phyloP scores from a whole-genome alignment of 441 rosid genomes.

The Biscutella laevigata region DNA sequence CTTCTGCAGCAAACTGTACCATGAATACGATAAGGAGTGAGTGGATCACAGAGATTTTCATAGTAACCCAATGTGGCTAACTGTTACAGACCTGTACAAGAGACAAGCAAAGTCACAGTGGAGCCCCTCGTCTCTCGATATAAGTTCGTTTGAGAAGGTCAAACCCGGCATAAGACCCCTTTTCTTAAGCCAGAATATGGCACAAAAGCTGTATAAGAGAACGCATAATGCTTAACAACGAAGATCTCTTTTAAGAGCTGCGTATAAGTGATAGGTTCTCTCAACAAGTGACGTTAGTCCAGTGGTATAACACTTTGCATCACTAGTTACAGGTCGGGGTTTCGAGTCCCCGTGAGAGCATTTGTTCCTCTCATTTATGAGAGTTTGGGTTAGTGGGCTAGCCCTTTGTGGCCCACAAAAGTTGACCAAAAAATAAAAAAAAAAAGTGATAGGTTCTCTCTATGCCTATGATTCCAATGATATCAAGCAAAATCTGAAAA shows the following conservation, averaged over 20 bases:
- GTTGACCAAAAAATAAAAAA: too few relatives aligned
- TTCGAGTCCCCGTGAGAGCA: too few relatives aligned
- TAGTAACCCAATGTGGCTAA: neutral
- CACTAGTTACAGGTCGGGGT: too few relatives aligned
- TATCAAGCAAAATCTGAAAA: neutral
- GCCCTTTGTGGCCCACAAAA: too few relatives aligned
- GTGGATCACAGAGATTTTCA: neutral
- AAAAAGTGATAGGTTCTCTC: neutral
- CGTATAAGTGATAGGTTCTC: too few relatives aligned
- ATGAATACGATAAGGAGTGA: conserved; percentile 2
- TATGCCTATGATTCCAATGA: neutral
- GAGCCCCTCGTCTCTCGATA: conserved; percentile 88
- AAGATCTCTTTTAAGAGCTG: too few relatives aligned
- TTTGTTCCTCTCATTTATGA: too few relatives aligned
- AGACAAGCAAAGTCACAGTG: conserved; percentile 97
- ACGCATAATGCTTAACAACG: conserved; percentile 1
- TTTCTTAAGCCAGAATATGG: conserved; percentile 94
- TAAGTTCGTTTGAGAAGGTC: conserved; percentile 86
- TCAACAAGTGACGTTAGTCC: too few relatives aligned
- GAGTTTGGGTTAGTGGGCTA: too few relatives aligned
- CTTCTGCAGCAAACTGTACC: conserved; percentile 52
- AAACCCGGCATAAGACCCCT: conserved; percentile 94
- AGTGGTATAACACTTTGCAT: too few relatives aligned
- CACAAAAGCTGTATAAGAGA: conserved; percentile 57
- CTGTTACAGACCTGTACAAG: conserved; percentile 47